These are phyloP conservation scores for Coemansia sp. DNA, from an alignment of 192 early-diverging fungal genomes.

Conservation along the genomic window DNA sequence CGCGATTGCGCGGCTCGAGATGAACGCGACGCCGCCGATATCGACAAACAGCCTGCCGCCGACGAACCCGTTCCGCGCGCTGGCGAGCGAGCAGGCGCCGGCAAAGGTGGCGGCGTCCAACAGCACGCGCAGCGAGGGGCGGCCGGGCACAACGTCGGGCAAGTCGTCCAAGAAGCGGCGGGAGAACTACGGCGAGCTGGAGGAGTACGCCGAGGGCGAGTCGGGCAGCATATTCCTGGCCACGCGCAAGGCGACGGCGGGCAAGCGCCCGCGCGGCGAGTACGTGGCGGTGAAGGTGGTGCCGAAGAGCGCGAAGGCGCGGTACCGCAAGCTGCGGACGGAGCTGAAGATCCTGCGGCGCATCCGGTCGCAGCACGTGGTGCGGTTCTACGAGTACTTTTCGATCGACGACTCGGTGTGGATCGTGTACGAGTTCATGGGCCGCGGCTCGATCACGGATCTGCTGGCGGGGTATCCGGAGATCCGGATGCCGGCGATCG, in stretches of 20 bases:
- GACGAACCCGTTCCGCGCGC: conserved; percentile 5
- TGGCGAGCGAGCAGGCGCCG: conserved; percentile 15
- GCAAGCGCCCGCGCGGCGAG: conserved; percentile 42
- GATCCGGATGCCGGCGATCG: conserved; percentile 37
- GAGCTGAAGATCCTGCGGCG: conserved; percentile 53
- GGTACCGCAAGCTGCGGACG: conserved; percentile 51
- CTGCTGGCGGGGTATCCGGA: conserved; percentile 52
- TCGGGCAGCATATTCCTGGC: conserved; percentile 51
- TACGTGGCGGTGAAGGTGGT: conserved; percentile 53
- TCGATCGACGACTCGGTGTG: conserved; percentile 54
- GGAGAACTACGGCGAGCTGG: conserved; percentile 52
- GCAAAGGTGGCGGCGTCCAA: background rate
- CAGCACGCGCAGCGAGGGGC: conserved; percentile 7
- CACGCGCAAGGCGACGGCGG: conserved; percentile 22
- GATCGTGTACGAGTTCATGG: conserved; percentile 60
- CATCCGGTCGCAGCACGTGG: conserved; percentile 49
- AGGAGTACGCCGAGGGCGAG: conserved; percentile 55
- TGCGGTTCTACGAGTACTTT: conserved; percentile 53
- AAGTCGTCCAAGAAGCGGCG: conserved; percentile 48
- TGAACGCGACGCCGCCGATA: conserved; percentile 4
- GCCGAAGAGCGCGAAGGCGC: conserved; percentile 44
- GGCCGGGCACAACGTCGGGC: conserved; percentile 10
- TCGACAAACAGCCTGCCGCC: conserved; percentile 9
- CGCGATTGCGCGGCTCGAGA: conserved; percentile 15
- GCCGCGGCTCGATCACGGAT: conserved; percentile 51